These are phyloP conservation scores for Ustilago cynodontis DNA, from an alignment of 1,284 basidiomycete genomes.

Conservation along the genomic window DNA sequence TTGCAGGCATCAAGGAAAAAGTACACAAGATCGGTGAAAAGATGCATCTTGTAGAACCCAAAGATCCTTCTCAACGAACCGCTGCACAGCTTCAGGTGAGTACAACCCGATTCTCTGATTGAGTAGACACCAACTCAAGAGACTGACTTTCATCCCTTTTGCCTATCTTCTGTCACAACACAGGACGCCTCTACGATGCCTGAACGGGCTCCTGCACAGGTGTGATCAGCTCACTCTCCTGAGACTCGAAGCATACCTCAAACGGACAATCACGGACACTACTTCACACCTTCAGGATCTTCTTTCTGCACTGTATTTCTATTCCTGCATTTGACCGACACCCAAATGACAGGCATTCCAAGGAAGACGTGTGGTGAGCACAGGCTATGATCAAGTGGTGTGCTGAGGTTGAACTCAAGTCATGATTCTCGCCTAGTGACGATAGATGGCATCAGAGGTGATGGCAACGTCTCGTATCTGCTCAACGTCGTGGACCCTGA, in stretches of 20 bases:
- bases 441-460: slow-evolving; percentile 73
- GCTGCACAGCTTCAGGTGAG: slow-evolving; percentile 55
- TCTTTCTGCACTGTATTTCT: slow-evolving; percentile 3
- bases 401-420: not conserved
- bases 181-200: slow-evolving; percentile 59
- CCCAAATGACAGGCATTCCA: not conserved
- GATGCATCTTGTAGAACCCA: slow-evolving; percentile 57
- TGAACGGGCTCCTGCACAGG: slow-evolving; percentile 32
- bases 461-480: slow-evolving; percentile 77
- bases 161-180: no score
- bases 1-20: slow-evolving; percentile 54
- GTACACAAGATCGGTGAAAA: slow-evolving; percentile 58
- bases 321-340: not conserved
- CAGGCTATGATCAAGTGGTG: not conserved
- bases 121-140: not conserved
- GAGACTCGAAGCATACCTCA: not conserved
- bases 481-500: slow-evolving; percentile 86
- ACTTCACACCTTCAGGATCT: not conserved
- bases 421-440: slow-evolving; percentile 9
- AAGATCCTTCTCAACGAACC: slow-evolving; percentile 40
- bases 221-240: not conserved
- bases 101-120: not conserved
- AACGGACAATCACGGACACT: slow-evolving; percentile 16
- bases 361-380: not conserved
- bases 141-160: not conserved